Evolutionary conservation across 495 filamentous ascomycete genomes (phyloP).

Genomic region (Aspergillus incahuasiensis): DNA sequence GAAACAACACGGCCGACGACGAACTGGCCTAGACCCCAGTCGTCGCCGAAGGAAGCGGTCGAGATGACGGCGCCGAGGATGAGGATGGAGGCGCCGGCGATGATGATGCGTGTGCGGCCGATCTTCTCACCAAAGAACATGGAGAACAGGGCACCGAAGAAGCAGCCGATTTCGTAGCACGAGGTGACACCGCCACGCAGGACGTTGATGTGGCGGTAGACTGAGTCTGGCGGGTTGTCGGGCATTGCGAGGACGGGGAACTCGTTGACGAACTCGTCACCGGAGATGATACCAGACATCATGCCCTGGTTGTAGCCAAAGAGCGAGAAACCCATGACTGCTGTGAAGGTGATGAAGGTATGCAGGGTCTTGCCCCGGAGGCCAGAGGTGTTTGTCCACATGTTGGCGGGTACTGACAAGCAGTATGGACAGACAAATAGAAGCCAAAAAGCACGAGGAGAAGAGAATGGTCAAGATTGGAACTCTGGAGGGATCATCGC

Average conservation of each 20-base stretch:
- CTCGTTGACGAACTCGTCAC: slow-evolving; percentile 59
- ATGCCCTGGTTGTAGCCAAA: slow-evolving; percentile 71
- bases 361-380: slow-evolving; percentile 34
- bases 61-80: slow-evolving; percentile 70
- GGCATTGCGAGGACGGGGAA: slow-evolving; percentile 55
- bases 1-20: slow-evolving; percentile 68
- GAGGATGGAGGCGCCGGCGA: slow-evolving; percentile 65
- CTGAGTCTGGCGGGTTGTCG: not conserved
- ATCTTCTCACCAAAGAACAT: slow-evolving; percentile 62
- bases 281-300: slow-evolving; percentile 77
- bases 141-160: slow-evolving; percentile 70
- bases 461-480: not conserved
- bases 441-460: not conserved
- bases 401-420: slow-evolving; percentile 19
- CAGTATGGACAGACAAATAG: not conserved
- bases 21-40: slow-evolving; percentile 57
- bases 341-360: slow-evolving; percentile 34
- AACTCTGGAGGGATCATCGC: not conserved
- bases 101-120: slow-evolving; percentile 59
- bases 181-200: slow-evolving; percentile 76
- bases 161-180: slow-evolving; percentile 75
- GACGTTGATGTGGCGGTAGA: slow-evolving; percentile 49
- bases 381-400: slow-evolving; percentile 39
- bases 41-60: slow-evolving; percentile 43
- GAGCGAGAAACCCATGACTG: slow-evolving; percentile 61